phyloP scores from a whole-genome alignment of 208 protist species.

The Tritrichomonas musculus region DNA sequence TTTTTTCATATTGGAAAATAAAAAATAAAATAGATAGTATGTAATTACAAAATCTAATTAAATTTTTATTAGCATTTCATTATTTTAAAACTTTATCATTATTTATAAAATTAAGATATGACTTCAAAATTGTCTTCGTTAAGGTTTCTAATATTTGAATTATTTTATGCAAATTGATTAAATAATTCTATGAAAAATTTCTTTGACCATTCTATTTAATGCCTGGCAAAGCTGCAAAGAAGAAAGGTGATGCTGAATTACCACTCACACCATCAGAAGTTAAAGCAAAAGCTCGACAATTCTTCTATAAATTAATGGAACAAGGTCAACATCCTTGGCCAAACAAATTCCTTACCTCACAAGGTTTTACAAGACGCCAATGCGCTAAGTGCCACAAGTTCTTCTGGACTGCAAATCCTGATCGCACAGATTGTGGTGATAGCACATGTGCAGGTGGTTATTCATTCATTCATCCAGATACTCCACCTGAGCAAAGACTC shows the following conservation, averaged over 20 bases:
- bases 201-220: no score
- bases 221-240: background rate
- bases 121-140: no score
- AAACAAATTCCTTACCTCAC: background rate
- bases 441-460: conserved; percentile 4
- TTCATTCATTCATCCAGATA: conserved; percentile 28
- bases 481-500: background rate
- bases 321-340: background rate
- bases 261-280: conserved; percentile 28
- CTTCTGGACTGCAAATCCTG: background rate
- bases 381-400: conserved; percentile 7
- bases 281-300: background rate
- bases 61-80: no score
- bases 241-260: background rate
- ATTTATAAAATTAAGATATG: no score
- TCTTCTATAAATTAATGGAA: background rate
- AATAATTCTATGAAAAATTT: no score
- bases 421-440: conserved; percentile 11
- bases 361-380: background rate
- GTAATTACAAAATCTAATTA: no score
- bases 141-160: no score
- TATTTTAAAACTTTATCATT: no score
- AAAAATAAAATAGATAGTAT: no score
- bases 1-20: no score
- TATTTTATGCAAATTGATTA: no score